phyloP scores from a whole-genome alignment of 345 rosid genomes.

The sweet orange (Citrus sinensis) region DVS_A1.0 CM039168.1:5326501-5327000 shows the following conservation, averaged over 20 bases:
- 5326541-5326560: constrained; percentile 61
- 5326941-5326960: constrained; percentile 45
- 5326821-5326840: constrained; percentile 41
- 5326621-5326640: constrained; percentile 48
- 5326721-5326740: background rate
- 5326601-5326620: constrained; percentile 64
- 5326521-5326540: constrained; percentile 50
- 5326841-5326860: constrained; percentile 40
- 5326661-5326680: background rate
- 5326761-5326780: constrained; percentile 25
- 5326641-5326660: no score
- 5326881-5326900: constrained; percentile 31
- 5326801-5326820: constrained; percentile 35
- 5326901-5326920: constrained; percentile 43
- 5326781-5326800: constrained; percentile 47
- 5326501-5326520: constrained; percentile 44
- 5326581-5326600: constrained; percentile 44
- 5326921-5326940: constrained; percentile 43
- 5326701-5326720: no score
- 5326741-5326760: constrained; percentile 57
- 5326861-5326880: constrained; percentile 37
- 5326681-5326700: no score
- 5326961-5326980: constrained; percentile 55
- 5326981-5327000: constrained; percentile 25
- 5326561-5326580: constrained; percentile 31